Percentiles rank a stretch among this genome's conserved stretches.
Conservation (phyloP, 2,329 filamentous ascomycete species). For the Zalaria sp. region DNA sequence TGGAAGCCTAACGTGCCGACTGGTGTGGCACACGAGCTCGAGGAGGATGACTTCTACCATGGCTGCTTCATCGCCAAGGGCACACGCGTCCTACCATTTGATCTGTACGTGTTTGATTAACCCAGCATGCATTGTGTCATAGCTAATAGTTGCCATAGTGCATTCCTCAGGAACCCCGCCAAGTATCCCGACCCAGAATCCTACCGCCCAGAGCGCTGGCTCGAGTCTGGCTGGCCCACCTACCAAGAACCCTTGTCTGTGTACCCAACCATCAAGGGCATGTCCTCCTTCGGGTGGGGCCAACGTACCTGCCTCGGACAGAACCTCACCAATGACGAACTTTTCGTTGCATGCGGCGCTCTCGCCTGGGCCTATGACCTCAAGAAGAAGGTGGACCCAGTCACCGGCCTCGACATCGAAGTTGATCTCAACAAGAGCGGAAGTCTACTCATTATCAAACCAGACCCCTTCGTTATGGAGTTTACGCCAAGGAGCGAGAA, state of each 20-base stretch:
- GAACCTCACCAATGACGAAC: constrained; percentile 47
- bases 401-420: constrained; percentile 28
- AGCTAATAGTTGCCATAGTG: constrained; percentile 21
- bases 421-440: constrained; percentile 34
- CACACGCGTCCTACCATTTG: constrained; percentile 37
- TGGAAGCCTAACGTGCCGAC: constrained; percentile 41
- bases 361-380: constrained; percentile 34
- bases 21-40: constrained; percentile 38
- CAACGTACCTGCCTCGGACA: constrained; percentile 49
- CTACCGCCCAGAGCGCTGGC: constrained; percentile 48
- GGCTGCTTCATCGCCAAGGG: constrained; percentile 40
- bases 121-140: background rate
- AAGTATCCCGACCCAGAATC: constrained; percentile 51
- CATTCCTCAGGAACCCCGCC: constrained; percentile 42
- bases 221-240: constrained; percentile 48
- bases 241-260: constrained; percentile 50
- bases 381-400: constrained; percentile 32
- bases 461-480: constrained; percentile 39
- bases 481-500: constrained; percentile 35
- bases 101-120: constrained; percentile 27
- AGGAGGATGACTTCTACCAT: constrained; percentile 38
- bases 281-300: constrained; percentile 53
- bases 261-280: constrained; percentile 48
- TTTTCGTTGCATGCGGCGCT: constrained; percentile 37
- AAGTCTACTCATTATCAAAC: constrained; percentile 43